Evolutionary conservation across 2,329 filamentous ascomycete species (phyloP).

Genomic region (Aureobasidium sp.): DNA sequence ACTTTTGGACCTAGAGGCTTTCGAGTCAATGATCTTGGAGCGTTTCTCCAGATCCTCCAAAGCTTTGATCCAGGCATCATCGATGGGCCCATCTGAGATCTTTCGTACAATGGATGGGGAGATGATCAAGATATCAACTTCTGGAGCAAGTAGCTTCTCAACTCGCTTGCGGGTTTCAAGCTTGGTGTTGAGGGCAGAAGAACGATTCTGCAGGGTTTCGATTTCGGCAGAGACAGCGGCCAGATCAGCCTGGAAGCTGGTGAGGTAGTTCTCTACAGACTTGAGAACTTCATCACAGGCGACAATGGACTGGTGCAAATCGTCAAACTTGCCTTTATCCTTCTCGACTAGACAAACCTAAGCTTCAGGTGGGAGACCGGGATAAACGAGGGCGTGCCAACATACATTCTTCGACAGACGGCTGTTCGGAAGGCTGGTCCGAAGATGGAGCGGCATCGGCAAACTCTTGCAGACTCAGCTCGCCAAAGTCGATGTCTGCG

Average conservation of each 20-base stretch:
- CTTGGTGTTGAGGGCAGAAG: constrained; percentile 71
- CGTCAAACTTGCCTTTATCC: constrained; percentile 79
- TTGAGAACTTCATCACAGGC: constrained; percentile 89
- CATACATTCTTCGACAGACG: constrained; percentile 45
- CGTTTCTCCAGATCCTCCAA: constrained; percentile 78
- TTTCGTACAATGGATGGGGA: constrained; percentile 76
- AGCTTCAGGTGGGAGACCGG: constrained; percentile 9
- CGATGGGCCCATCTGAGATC: constrained; percentile 81
- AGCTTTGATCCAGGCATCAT: constrained; percentile 80
- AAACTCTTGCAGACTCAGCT: constrained; percentile 68
- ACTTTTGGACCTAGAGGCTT: constrained; percentile 61
- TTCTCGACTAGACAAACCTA: constrained; percentile 43
- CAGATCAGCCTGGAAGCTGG: constrained; percentile 88
- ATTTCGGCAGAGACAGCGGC: constrained; percentile 91
- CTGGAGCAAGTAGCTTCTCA: constrained; percentile 77
- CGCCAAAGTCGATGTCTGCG: constrained; percentile 57
- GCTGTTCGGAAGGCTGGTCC: constrained; percentile 18
- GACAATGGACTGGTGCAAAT: constrained; percentile 78
- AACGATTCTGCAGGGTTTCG: constrained; percentile 83
- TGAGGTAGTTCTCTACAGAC: constrained; percentile 87
- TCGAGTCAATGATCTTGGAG: constrained; percentile 63
- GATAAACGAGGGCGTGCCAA: neutral
- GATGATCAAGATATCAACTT: constrained; percentile 87
- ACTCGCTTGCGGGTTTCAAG: constrained; percentile 85
- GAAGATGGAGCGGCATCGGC: constrained; percentile 33